Evolutionary conservation across 164 flowering plant species (phyloP), one percentile per base, ranked within the genome.

Genomic region (Vitis rotundifolia): DNA sequence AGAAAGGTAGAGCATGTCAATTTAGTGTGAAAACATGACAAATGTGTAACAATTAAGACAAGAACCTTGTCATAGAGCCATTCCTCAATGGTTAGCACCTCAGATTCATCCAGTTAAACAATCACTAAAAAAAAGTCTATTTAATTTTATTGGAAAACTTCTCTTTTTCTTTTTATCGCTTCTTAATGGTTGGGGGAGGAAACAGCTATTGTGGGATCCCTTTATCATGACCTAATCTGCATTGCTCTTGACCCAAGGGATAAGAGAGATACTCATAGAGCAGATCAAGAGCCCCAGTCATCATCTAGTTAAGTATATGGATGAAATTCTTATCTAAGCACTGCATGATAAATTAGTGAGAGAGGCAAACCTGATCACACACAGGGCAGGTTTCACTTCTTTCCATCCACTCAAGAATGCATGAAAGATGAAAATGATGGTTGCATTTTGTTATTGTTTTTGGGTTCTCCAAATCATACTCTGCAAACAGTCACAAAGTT

Each of bases 351-450:
- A 69, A 61, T 47, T 9, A 62, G 28, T 66, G 9, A 22, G 48
- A 61, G 66, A 59, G 52, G 64, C 85, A 61, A 73, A 90, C 97
- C 96, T 90, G 86, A 80, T 90, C 89, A 61, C 96, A 92, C 8
- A 92, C 84, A 59, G 97, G 94, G 75, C 97, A 92, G 49, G 83
- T 77, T 56, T 87, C 91, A 78, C 96, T 92, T 84, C 96, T 88
- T 83, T 90, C 98, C 94, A 87, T 87, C 96, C 96, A 91, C 76
- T 92, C 96, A 64, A 92, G 91, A 73, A 91, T 87, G 85, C 98
- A 91, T 0, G 92, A 81, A 8, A 91, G 88, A 80, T 92, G 97
- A 82, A 88, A 92, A 80, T 90, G 88, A 73, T 92, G 98, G 9
- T 86, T 85, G 26, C 97, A 89, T 76, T 83, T 86, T 18, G 93